These are phyloP conservation scores for Myriosclerotinia curreyana DNA, from an alignment of 2,329 filamentous ascomycete genomes.

Conservation along the genomic window DNA sequence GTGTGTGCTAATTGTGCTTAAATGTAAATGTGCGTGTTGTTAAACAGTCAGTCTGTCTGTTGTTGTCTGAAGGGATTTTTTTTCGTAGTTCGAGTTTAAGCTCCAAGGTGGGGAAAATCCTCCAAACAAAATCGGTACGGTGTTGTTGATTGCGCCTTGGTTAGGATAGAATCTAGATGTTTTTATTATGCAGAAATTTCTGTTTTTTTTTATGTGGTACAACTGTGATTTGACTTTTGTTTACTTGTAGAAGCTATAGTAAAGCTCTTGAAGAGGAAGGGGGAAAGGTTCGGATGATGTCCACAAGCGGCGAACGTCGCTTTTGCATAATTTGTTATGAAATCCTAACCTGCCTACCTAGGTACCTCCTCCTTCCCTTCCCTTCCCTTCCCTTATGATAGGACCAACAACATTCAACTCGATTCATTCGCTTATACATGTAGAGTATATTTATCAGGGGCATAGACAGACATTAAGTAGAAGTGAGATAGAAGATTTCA, in stretches of 20 bases:
- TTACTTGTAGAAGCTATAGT: background rate
- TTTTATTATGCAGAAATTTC: background rate
- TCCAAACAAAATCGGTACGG: background rate
- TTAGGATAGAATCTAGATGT: background rate
- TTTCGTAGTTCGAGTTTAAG: constrained; percentile 17
- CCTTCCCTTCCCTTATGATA: no score
- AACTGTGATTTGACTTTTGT: background rate
- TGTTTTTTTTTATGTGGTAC: constrained; percentile 7
- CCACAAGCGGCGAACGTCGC: constrained; percentile 7
- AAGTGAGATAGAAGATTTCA: background rate
- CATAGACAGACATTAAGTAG: background rate
- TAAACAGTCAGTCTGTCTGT: no score
- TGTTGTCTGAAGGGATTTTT: constrained; percentile 21
- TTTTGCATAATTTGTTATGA: no score
- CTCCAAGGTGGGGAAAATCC: constrained; percentile 22
- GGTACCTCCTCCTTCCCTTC: no score
- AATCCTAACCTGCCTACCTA: no score
- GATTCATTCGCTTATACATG: constrained; percentile 18
- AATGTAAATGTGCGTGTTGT: no score
- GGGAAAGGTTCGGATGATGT: constrained; percentile 12
- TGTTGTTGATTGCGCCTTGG: constrained; percentile 4
- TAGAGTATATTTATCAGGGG: constrained; percentile 12
- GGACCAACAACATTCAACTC: background rate
- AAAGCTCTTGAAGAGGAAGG: background rate
- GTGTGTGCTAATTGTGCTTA: constrained; percentile 10